Evolutionary conservation across 495 filamentous ascomycete species (phyloP).

Genomic region (Filosporella fistucella): DNA sequence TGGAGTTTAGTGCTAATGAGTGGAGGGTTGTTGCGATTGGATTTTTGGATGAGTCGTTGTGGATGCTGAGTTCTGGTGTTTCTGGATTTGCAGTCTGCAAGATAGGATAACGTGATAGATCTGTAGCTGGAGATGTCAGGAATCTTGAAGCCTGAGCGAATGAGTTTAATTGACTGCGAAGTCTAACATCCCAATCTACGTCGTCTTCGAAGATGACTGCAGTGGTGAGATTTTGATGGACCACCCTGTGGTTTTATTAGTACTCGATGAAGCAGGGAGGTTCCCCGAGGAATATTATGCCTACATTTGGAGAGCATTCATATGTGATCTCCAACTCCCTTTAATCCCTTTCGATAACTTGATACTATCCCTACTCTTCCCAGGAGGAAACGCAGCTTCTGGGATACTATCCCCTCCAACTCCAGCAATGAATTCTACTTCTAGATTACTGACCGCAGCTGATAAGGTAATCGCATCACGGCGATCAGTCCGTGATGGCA

Average conservation of each 20-base stretch:
- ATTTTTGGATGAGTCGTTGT: conserved; percentile 12
- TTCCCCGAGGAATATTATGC: too few relatives aligned
- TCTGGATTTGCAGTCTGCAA: conserved; percentile 3
- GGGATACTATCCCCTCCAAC: conserved; percentile 36
- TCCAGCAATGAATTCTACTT: conserved; percentile 51
- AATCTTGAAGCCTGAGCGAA: conserved; percentile 30
- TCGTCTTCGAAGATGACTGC: conserved; percentile 47
- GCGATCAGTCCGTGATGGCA: conserved; percentile 56
- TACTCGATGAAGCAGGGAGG: neutral
- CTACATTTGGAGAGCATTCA: too few relatives aligned
- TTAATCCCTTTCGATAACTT: conserved; percentile 28
- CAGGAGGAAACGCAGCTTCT: conserved; percentile 28
- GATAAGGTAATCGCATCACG: conserved; percentile 54
- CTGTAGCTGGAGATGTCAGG: neutral
- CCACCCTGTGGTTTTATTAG: conserved; percentile 22
- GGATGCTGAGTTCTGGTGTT: conserved; percentile 7
- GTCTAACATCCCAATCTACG: conserved; percentile 42
- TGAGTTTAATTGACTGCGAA: conserved; percentile 37
- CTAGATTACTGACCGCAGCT: conserved; percentile 45
- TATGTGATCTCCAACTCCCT: conserved; percentile 43
- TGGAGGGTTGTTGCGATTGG: neutral
- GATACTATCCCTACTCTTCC: conserved; percentile 12
- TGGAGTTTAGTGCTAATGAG: conserved; percentile 1
- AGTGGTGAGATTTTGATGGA: conserved; percentile 31
- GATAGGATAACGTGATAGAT: conserved; percentile 7